Conservation (phyloP, 2,329 filamentous ascomycete species). For the Colletotrichum gigasporum region DNA sequence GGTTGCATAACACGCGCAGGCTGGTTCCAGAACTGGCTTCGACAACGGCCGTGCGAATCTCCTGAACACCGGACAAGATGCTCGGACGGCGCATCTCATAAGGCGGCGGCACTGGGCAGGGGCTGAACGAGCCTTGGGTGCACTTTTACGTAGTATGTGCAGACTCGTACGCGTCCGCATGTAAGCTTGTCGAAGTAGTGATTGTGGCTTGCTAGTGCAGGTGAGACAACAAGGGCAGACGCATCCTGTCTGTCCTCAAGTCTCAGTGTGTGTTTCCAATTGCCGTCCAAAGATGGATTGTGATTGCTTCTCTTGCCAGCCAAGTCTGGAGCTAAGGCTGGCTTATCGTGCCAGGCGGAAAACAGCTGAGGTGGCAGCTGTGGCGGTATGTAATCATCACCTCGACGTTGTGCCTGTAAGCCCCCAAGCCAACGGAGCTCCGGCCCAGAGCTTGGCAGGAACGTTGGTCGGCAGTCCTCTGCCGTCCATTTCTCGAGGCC, state of each 20-base stretch:
- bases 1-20: too few relatives aligned
- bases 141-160: background rate
- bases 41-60: background rate
- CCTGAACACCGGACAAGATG: background rate
- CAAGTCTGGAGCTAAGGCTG: background rate
- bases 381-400: background rate
- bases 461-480: background rate
- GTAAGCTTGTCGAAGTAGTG: background rate
- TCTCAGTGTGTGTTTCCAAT: slow-evolving; percentile 19
- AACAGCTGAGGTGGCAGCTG: background rate
- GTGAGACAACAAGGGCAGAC: background rate
- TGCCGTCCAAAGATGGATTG: background rate
- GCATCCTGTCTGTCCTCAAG: slow-evolving; percentile 1
- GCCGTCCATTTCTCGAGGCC: background rate
- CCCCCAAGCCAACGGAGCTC: background rate
- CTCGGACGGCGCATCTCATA: background rate
- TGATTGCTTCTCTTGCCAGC: background rate
- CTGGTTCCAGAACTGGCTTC: background rate
- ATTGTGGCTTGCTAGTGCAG: background rate
- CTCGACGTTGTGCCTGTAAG: background rate
- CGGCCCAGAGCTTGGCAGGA: background rate
- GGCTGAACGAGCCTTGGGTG: background rate
- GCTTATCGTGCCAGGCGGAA: background rate
- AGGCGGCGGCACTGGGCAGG: background rate
- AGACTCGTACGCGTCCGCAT: background rate